phyloP scores from a whole-genome alignment of 2,329 filamentous ascomycete species.

The Ophiostoma fasciatum region DNA sequence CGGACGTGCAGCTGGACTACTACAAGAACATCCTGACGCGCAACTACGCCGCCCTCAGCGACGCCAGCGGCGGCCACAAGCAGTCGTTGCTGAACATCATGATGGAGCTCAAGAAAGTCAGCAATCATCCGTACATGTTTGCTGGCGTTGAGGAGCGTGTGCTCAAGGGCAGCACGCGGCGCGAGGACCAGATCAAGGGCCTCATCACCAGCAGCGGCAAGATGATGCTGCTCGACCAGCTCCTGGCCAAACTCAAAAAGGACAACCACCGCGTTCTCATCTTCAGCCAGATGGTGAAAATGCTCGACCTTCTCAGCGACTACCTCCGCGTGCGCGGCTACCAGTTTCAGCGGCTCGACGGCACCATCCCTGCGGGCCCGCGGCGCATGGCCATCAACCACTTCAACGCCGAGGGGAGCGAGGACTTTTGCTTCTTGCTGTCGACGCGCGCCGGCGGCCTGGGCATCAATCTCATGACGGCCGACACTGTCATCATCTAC shows the following conservation, averaged over 20 bases:
- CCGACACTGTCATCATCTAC: slow-evolving; percentile 93
- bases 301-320: slow-evolving; percentile 90
- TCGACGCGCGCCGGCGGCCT: slow-evolving; percentile 92
- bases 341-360: slow-evolving; percentile 86
- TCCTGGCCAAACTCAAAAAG: slow-evolving; percentile 84
- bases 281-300: slow-evolving; percentile 99
- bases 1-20: slow-evolving; percentile 91
- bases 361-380: slow-evolving; percentile 78
- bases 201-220: slow-evolving; percentile 96
- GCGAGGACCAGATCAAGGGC: slow-evolving; percentile 82
- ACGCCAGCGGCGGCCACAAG: slow-evolving; percentile 80
- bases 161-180: slow-evolving; percentile 60
- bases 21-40: slow-evolving; percentile 98
- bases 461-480: slow-evolving; percentile 98
- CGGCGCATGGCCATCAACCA: slow-evolving; percentile 93
- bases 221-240: slow-evolving; percentile 95
- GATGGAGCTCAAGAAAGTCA: slow-evolving; percentile 99
- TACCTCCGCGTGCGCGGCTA: slow-evolving; percentile 90
- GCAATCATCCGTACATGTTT: slow-evolving; percentile 98
- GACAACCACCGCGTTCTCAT: slow-evolving; percentile 94
- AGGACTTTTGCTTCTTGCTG: slow-evolving; percentile 90
- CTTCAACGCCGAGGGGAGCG: slow-evolving; percentile 92
- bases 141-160: slow-evolving; percentile 85
- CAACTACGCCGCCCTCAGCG: slow-evolving; percentile 88
- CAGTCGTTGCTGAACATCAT: slow-evolving; percentile 95